Evolutionary conservation across 192 early-diverging fungal genomes (phyloP).

Genomic region (Chytriomyces sp.): DNA sequence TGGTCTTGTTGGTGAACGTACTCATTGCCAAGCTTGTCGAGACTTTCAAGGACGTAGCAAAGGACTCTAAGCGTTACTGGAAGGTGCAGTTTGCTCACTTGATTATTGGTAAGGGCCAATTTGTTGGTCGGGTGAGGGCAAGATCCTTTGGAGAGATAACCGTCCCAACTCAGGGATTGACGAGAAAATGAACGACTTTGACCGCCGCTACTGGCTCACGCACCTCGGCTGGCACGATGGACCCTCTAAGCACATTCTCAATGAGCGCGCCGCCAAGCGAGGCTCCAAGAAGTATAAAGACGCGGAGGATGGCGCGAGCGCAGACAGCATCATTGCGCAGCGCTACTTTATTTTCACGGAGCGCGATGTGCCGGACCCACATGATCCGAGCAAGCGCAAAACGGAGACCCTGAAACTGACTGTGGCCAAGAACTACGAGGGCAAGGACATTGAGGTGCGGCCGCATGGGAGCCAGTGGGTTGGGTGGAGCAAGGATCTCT

Average conservation of each 20-base stretch:
- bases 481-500: slow-evolving; percentile 1
- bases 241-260: background rate
- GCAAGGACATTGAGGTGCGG: slow-evolving; percentile 11
- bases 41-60: slow-evolving; percentile 21
- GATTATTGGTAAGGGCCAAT: slow-evolving; percentile 25
- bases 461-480: slow-evolving; percentile 8
- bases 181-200: background rate
- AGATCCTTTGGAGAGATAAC: background rate
- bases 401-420: slow-evolving; percentile 16
- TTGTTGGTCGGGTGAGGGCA: too few relatives aligned
- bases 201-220: background rate
- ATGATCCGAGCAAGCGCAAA: background rate
- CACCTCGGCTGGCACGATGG: background rate
- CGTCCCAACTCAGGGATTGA: background rate
- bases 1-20: slow-evolving; percentile 31
- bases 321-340: background rate
- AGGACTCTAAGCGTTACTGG: slow-evolving; percentile 24
- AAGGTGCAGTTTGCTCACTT: slow-evolving; percentile 19
- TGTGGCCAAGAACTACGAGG: background rate
- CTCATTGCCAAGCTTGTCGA: slow-evolving; percentile 33
- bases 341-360: slow-evolving; percentile 23
- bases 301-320: too few relatives aligned
- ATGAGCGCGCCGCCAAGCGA: too few relatives aligned
- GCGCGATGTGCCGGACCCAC: background rate
- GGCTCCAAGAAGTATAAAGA: too few relatives aligned